Conservation (phyloP, 305 asterid species). For the Caryopteris hybrid region DNA sequence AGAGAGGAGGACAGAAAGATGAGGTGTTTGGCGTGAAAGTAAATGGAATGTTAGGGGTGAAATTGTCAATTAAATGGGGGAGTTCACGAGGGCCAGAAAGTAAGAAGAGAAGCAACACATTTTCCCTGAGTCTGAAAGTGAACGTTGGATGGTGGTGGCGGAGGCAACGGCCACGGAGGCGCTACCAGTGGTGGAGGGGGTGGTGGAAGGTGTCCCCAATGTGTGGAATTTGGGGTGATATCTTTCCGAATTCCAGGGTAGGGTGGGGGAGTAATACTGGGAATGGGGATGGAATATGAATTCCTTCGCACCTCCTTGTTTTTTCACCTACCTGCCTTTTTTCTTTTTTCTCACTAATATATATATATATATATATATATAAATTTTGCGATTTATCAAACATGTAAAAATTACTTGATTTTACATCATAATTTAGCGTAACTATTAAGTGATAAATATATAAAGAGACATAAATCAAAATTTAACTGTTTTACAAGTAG, state of each 20-base stretch:
- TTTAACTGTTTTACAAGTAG: no score
- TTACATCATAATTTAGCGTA: no score
- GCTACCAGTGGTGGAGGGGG: not conserved
- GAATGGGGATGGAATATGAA: no score
- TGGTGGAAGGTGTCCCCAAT: slow-evolving; percentile 14
- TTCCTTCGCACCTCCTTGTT: no score
- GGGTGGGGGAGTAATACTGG: not conserved
- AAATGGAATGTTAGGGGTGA: not conserved
- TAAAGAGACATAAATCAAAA: no score
- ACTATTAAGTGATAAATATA: no score
- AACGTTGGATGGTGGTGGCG: no score
- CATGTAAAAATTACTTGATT: no score
- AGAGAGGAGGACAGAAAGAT: not conserved
- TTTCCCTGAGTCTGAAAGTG: slow-evolving; percentile 8
- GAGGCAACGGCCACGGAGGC: slow-evolving; percentile 1
- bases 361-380: no score
- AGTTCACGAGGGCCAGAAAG: slow-evolving; percentile 13
- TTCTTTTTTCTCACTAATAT: no score
- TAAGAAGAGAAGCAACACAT: slow-evolving; percentile 25
- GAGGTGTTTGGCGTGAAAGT: not conserved
- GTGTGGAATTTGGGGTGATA: slow-evolving; percentile 19
- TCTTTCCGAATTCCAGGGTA: not conserved
- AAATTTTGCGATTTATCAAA: no score
- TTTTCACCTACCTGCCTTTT: no score
- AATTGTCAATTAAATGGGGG: slow-evolving; percentile 2